A percentile compares a stretch with the other conserved stretches of the same genome.
These are phyloP conservation scores for Corymbia maculata DNA, from an alignment of 345 rosid genomes.

Conservation along the genomic window DNA sequence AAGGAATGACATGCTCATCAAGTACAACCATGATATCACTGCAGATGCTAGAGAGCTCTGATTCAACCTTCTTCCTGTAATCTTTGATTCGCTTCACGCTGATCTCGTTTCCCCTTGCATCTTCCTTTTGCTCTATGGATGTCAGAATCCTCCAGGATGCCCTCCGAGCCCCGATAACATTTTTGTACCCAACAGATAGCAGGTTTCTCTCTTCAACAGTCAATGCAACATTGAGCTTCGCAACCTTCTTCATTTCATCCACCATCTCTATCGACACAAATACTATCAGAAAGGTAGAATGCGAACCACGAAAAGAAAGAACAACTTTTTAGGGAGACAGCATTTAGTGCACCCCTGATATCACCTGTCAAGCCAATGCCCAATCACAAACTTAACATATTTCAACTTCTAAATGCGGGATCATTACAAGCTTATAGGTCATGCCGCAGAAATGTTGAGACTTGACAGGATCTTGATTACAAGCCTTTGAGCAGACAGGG, in stretches of 20 bases:
- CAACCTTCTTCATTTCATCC: conserved; percentile 29
- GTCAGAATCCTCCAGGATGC: conserved; percentile 33
- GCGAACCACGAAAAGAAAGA: not conserved
- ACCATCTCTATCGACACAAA: conserved; percentile 21
- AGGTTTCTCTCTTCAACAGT: conserved; percentile 26
- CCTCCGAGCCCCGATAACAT: conserved; percentile 24
- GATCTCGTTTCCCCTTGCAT: conserved; percentile 17
- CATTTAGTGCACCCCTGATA: not conserved
- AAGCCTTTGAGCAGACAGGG: not conserved
- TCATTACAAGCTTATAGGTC: not conserved
- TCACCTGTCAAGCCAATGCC: not conserved
- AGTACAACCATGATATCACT: conserved; percentile 25
- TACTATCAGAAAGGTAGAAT: not conserved
- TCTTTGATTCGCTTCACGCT: conserved; percentile 22
- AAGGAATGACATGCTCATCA: conserved; percentile 26
- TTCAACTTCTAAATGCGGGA: not conserved
- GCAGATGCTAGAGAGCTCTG: conserved; percentile 21
- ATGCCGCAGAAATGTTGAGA: not conserved
- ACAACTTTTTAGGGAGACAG: not conserved
- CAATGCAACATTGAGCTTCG: conserved; percentile 19
- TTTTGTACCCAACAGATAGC: conserved; percentile 29
- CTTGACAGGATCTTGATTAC: not conserved
- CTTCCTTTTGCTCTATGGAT: conserved; percentile 29
- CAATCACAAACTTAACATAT: not conserved
- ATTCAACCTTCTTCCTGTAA: conserved; percentile 24